phyloP scores from a whole-genome alignment of 2,329 filamentous ascomycete species.

The Diaporthe sp. region DNA sequence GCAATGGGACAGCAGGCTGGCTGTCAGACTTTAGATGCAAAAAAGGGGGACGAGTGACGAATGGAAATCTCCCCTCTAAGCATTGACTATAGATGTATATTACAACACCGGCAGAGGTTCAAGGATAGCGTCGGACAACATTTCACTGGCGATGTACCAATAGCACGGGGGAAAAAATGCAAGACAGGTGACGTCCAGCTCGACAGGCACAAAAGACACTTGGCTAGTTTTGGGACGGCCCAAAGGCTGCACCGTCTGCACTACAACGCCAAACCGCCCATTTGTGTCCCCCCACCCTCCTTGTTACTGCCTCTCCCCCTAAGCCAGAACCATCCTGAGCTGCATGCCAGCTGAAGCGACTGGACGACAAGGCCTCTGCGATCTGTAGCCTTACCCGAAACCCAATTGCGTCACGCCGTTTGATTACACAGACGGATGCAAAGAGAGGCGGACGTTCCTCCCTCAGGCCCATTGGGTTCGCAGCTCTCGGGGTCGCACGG shows the following conservation, averaged over 20 bases:
- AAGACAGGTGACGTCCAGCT: slow-evolving; percentile 11
- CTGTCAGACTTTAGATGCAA: slow-evolving; percentile 8
- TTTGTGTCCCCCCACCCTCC: neutral
- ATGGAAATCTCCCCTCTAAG: slow-evolving; percentile 21
- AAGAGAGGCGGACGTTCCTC: neutral
- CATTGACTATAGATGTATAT: slow-evolving; percentile 25
- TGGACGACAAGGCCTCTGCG: slow-evolving; percentile 9
- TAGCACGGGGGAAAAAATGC: neutral
- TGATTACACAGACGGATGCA: neutral
- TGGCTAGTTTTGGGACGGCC: neutral
- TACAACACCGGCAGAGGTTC: slow-evolving; percentile 13
- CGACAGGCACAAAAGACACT: neutral
- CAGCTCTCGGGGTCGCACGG: slow-evolving; percentile 21
- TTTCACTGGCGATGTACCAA: slow-evolving; percentile 13
- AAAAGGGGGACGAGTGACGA: slow-evolving; percentile 18
- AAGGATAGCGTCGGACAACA: neutral
- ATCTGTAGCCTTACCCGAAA: slow-evolving; percentile 23
- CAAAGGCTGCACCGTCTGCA: neutral
- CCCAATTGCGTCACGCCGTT: slow-evolving; percentile 14
- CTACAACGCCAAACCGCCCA: neutral
- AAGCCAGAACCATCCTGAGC: slow-evolving; percentile 10
- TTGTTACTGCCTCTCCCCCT: neutral
- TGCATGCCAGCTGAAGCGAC: slow-evolving; percentile 24
- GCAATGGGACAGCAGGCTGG: slow-evolving; percentile 21
- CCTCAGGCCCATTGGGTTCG: slow-evolving; percentile 21